phyloP scores from a whole-genome alignment of 352 stramenopile genomes.

The Blastocystis hominis region DNA sequence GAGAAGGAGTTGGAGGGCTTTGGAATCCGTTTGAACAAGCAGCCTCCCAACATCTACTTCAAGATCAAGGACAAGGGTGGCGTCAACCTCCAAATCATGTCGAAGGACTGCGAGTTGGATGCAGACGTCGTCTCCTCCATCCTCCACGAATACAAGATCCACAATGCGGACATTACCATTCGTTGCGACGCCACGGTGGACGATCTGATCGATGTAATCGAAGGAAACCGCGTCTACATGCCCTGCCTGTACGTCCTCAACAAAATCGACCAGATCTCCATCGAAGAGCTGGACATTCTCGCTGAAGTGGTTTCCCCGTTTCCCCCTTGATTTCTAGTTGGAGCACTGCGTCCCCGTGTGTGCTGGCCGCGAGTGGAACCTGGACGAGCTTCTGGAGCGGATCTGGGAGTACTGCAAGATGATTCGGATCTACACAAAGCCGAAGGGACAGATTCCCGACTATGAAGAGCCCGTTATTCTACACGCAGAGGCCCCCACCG shows the following conservation, averaged over 20 bases:
- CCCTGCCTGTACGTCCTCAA: slow-evolving; percentile 95
- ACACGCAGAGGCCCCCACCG: slow-evolving; percentile 80
- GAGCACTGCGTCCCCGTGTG: slow-evolving; percentile 94
- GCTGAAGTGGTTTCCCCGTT: slow-evolving; percentile 63
- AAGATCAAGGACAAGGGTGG: slow-evolving; percentile 89
- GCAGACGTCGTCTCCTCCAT: slow-evolving; percentile 83
- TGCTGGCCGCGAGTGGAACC: slow-evolving; percentile 89
- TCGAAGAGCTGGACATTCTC: slow-evolving; percentile 95
- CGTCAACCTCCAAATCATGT: slow-evolving; percentile 88
- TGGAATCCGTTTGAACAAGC: slow-evolving; percentile 95
- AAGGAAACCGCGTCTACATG: slow-evolving; percentile 94
- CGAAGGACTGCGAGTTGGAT: slow-evolving; percentile 68
- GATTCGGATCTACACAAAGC: slow-evolving; percentile 97
- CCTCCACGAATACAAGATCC: slow-evolving; percentile 94
- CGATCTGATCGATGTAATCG: slow-evolving; percentile 96
- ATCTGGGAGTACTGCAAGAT: slow-evolving; percentile 96
- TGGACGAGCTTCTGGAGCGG: slow-evolving; percentile 86
- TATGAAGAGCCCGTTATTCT: slow-evolving; percentile 92
- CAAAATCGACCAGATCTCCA: slow-evolving; percentile 97
- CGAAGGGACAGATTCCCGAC: slow-evolving; percentile 80
- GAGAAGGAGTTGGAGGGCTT: slow-evolving; percentile 94
- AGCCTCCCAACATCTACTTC: slow-evolving; percentile 87
- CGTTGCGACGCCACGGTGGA: slow-evolving; percentile 84
- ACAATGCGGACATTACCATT: slow-evolving; percentile 85
- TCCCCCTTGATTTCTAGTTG: slow-evolving; percentile 68